Conservation (phyloP, 495 filamentous ascomycete species). For the Lasiosphaeria hispida region DNA sequence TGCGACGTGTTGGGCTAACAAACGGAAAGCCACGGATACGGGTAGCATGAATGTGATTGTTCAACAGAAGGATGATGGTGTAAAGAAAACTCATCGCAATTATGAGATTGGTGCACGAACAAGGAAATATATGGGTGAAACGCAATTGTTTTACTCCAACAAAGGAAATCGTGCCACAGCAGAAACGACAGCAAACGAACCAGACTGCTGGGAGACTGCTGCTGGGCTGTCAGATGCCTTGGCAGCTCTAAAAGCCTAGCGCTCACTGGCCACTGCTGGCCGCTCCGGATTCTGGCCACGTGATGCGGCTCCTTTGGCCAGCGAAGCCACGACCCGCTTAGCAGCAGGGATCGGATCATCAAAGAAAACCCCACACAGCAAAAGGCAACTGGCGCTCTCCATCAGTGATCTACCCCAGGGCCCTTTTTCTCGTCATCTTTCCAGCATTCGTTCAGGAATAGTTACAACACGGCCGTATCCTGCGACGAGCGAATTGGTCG, state of each 20-base stretch:
- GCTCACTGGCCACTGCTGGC: neutral
- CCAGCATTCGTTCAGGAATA: slow-evolving; percentile 8
- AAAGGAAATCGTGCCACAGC: too few species aligned
- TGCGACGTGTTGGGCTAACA: too few species aligned
- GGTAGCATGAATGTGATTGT: too few species aligned
- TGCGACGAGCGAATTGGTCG: neutral
- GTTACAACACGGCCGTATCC: neutral
- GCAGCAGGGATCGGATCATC: slow-evolving; percentile 22
- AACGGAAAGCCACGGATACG: too few species aligned
- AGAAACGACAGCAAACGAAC: too few species aligned
- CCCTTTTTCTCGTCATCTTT: neutral
- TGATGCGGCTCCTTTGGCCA: slow-evolving; percentile 22
- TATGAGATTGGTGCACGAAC: too few species aligned
- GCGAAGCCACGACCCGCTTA: slow-evolving; percentile 5
- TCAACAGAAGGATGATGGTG: too few species aligned
- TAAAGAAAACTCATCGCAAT: too few species aligned
- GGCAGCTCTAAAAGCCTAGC: neutral
- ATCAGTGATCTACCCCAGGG: slow-evolving; percentile 4
- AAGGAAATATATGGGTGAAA: too few species aligned
- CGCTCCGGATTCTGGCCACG: slow-evolving; percentile 13
- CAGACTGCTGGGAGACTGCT: too few species aligned
- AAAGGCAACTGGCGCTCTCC: slow-evolving; percentile 1
- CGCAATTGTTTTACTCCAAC: too few species aligned
- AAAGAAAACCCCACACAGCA: slow-evolving; percentile 25
- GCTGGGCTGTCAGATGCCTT: neutral